These are phyloP conservation scores for Trichosporon sp. DNA, from an alignment of 1,284 basidiomycete species.

Conservation along the genomic window DNA sequence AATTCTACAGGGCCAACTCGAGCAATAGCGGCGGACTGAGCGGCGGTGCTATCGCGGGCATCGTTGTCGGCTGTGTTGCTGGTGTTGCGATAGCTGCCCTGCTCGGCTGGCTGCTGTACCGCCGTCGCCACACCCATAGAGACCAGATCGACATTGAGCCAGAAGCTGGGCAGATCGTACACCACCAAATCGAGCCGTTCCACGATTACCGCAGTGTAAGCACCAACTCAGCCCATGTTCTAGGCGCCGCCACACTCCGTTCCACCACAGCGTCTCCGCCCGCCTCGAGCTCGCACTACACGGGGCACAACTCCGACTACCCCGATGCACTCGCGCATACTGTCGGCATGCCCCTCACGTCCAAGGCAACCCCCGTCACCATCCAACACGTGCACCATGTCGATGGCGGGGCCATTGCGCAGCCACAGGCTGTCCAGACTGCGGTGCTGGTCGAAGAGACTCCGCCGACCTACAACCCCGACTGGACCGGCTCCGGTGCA, in stretches of 20 bases:
- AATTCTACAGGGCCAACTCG: background rate
- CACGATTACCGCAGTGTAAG: background rate
- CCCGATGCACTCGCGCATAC: too few relatives aligned
- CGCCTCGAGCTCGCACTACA: too few relatives aligned
- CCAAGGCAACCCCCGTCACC: too few relatives aligned
- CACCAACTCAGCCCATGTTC: too few relatives aligned
- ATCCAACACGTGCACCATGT: background rate
- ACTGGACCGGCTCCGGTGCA: background rate
- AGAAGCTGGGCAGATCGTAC: background rate
- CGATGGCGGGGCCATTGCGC: background rate
- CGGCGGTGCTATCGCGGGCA: background rate
- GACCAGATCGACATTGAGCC: background rate
- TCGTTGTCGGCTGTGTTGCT: background rate
- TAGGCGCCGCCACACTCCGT: too few relatives aligned
- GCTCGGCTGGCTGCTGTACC: background rate
- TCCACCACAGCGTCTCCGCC: background rate
- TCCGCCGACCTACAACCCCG: background rate
- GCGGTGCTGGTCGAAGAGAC: background rate
- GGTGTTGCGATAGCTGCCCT: background rate
- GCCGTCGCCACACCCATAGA: background rate
- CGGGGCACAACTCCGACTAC: too few relatives aligned
- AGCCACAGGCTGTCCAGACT: background rate
- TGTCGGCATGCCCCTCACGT: background rate
- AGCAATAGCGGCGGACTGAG: background rate
- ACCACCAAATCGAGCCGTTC: background rate